A percentile compares a stretch with the other conserved stretches of the same genome.
These are phyloP conservation scores for Artemisia princeps DNA, from an alignment of 140 eudicot genomes.

Conservation along the genomic window DNA sequence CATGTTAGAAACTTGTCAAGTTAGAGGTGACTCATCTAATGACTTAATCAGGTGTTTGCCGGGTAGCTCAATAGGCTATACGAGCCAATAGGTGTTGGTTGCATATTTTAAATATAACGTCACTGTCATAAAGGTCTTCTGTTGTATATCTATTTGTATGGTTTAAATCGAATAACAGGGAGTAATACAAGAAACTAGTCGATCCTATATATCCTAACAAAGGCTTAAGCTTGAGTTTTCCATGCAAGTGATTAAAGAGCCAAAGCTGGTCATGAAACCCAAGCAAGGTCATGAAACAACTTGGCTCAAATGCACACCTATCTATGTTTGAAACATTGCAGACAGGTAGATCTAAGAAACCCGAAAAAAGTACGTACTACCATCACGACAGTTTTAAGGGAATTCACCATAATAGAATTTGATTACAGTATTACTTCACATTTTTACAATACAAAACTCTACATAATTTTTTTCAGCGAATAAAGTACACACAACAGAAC, in stretches of 20 bases:
- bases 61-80: not conserved
- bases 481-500: too few species aligned
- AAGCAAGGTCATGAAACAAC: too few species aligned
- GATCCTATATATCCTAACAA: not conserved
- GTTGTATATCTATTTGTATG: not conserved
- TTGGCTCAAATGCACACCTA: too few species aligned
- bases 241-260: not conserved
- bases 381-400: too few species aligned
- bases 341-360: too few species aligned
- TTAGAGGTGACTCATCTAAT: not conserved
- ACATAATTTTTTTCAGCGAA: too few species aligned
- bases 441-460: too few species aligned
- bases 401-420: too few species aligned
- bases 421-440: too few species aligned
- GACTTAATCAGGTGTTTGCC: not conserved
- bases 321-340: too few species aligned
- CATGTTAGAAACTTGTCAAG: not conserved
- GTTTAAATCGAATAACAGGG: not conserved
- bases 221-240: not conserved
- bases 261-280: not conserved
- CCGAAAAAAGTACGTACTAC: too few species aligned
- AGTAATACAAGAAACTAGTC: not conserved
- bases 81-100: not conserved
- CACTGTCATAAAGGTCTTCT: not conserved
- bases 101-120: not conserved